Evolutionary conservation across 176 grass and related monocot genomes (phyloP), one percentile per base, ranked within the genome.

Genomic region (Ensete ventricosum): DNA sequence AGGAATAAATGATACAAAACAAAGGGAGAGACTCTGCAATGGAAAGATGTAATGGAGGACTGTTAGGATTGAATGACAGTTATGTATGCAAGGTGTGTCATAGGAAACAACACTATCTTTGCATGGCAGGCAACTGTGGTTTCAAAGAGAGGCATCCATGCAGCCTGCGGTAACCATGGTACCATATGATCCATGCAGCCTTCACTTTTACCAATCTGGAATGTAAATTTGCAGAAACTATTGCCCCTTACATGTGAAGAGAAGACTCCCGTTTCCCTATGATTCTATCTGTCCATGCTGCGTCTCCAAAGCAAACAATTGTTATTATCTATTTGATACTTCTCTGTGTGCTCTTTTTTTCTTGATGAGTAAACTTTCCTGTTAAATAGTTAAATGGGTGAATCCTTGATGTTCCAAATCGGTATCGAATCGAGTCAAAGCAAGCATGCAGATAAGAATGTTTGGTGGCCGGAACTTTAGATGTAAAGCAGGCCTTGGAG

Each of bases 51-150:
- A 50, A 65, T 54, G 69, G 73, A 71, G 76, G 79, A 87, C 76
- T 27, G 85, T 87, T 92, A 86, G 87, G 89, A 82, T 87, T 89
- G 92, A 96, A 96, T 82, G 92, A 82, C 87, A 86, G 92, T 87
- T 96, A 89, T 65, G n/a, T 65, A 26, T 12, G 11, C 11, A 11
- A 13, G 8, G 11, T 65, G 63, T 65, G 20, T 63, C 60, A 2
- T 65, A 26, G 66, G 34, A 43, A 69, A 49, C 9, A 69, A 1
- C 66, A 69, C 29, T 34, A 49, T 69, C 29, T 26, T 11, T 10
- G 2, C 20, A 24, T 26, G 22, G 9, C 12, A 1, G 8, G 57
- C 29, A 69, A 69, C 14, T 69, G 66, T 50, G 66, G 34, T 14
- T 69, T 17, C 3, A 21, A 43, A 43, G 11, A 57, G 26, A 68